A percentile compares a stretch with the other conserved stretches of the same genome.
These are phyloP conservation scores for Phymatotrichopsis omnivora DNA, from an alignment of 2,329 filamentous ascomycete genomes.

Conservation along the genomic window DNA sequence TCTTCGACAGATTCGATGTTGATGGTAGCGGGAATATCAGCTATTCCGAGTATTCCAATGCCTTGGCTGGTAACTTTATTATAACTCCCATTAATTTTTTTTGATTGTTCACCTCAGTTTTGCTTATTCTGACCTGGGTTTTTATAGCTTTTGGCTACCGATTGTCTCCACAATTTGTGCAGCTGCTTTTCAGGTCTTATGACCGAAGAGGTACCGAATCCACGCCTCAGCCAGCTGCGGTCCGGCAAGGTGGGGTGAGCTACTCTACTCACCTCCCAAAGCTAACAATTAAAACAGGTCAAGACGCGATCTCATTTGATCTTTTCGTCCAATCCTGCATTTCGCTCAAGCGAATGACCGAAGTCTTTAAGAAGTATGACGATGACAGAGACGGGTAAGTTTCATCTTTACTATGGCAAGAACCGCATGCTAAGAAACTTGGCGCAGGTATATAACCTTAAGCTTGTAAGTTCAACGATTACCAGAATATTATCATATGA, in stretches of 20 bases:
- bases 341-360: conserved; percentile 93
- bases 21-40: conserved; percentile 82
- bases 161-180: conserved; percentile 71
- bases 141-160: conserved; percentile 73
- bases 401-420: background rate
- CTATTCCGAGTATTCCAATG: conserved; percentile 77
- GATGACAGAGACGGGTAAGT: conserved; percentile 84
- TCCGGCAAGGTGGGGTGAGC: conserved; percentile 26
- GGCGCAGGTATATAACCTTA: conserved; percentile 39
- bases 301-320: conserved; percentile 53
- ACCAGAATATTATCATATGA: background rate
- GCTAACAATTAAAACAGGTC: conserved; percentile 24
- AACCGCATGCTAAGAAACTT: background rate
- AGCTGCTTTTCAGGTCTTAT: conserved; percentile 77
- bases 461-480: conserved; percentile 41
- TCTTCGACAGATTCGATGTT: conserved; percentile 91
- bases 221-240: conserved; percentile 43
- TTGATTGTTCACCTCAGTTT: background rate
- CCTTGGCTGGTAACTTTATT: conserved; percentile 47
- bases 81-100: background rate
- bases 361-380: conserved; percentile 98
- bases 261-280: conserved; percentile 14
- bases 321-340: conserved; percentile 97
- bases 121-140: conserved; percentile 4
- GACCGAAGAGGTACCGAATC: conserved; percentile 62